Evolutionary conservation across 768 basidiomycete species (phyloP).

Genomic region (Pholiota microspora): DNA sequence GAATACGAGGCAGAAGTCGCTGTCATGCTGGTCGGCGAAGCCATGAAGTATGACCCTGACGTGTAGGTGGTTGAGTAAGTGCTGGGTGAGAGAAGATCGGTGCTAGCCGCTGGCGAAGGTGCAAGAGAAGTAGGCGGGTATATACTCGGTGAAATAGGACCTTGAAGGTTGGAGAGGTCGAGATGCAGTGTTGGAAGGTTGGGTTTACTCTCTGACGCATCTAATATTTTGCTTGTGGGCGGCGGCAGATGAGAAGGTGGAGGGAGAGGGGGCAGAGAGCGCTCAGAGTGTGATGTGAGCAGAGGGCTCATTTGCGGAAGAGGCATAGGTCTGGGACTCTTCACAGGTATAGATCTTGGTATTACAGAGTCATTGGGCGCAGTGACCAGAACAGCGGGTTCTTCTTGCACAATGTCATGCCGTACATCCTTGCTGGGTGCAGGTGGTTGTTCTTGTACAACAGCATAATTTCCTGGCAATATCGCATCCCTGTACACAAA

Average conservation of each 20-base stretch:
- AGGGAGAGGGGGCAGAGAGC: slow-evolving; percentile 32
- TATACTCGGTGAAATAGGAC: slow-evolving; percentile 23
- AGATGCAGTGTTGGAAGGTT: slow-evolving; percentile 16
- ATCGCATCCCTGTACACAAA: slow-evolving; percentile 52
- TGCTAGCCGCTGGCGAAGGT: neutral
- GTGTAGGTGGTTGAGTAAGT: neutral
- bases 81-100: neutral
- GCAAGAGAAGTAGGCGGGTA: slow-evolving; percentile 11
- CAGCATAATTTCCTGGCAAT: slow-evolving; percentile 32
- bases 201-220: slow-evolving; percentile 4
- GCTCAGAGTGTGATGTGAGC: slow-evolving; percentile 23
- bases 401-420: neutral
- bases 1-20: slow-evolving; percentile 11
- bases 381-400: neutral
- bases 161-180: slow-evolving; percentile 15
- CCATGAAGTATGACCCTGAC: slow-evolving; percentile 13
- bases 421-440: no score
- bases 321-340: slow-evolving; percentile 21
- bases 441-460: neutral
- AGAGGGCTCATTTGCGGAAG: slow-evolving; percentile 19
- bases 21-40: slow-evolving; percentile 7
- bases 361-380: neutral
- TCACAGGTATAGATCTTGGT: slow-evolving; percentile 9
- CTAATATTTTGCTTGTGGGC: neutral
- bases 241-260: slow-evolving; percentile 16